Conservation (phyloP, 768 basidiomycete genomes). For the Nidularia sp. region DNA sequence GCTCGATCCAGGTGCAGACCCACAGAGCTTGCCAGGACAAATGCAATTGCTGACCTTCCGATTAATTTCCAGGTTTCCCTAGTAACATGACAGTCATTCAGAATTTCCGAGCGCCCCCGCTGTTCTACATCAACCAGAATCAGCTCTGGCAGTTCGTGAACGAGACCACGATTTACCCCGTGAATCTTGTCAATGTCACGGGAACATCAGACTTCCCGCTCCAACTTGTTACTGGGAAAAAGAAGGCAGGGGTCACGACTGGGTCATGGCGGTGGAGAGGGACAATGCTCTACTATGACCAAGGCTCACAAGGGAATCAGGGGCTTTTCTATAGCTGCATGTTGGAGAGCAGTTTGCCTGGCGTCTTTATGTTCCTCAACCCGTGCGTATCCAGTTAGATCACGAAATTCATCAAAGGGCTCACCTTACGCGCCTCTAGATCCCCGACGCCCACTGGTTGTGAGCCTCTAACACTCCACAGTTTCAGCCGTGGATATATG, state of each 20-base stretch:
- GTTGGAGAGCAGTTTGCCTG: conserved; percentile 26
- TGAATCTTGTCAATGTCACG: conserved; percentile 52
- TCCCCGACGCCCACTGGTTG: conserved; percentile 33
- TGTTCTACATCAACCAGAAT: conserved; percentile 51
- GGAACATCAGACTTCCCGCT: conserved; percentile 36
- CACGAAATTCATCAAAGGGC: too few relatives aligned
- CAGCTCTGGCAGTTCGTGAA: conserved; percentile 54
- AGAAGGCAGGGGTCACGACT: conserved; percentile 31
- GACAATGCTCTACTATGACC: conserved; percentile 50
- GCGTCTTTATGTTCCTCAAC: conserved; percentile 45
- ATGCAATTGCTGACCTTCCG: not conserved
- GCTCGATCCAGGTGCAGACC: conserved; percentile 23
- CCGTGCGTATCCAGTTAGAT: conserved; percentile 29
- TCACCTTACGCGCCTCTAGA: conserved; percentile 13
- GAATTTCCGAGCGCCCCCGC: conserved; percentile 28
- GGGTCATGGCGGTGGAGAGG: conserved; percentile 54
- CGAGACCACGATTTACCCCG: conserved; percentile 48
- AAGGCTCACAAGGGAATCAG: conserved; percentile 33
- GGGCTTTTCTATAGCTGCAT: conserved; percentile 42
- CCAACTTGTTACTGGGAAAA: conserved; percentile 40
- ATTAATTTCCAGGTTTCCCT: conserved; percentile 28
- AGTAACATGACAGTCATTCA: conserved; percentile 44
- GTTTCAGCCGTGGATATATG: conserved; percentile 20
- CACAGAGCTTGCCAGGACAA: not conserved
- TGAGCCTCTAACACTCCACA: conserved; percentile 37